Evolutionary conservation across 805 yeast species (phyloP), one percentile per base, ranked within the genome.

Genomic region (Saccharomyces jurei): DNA sequence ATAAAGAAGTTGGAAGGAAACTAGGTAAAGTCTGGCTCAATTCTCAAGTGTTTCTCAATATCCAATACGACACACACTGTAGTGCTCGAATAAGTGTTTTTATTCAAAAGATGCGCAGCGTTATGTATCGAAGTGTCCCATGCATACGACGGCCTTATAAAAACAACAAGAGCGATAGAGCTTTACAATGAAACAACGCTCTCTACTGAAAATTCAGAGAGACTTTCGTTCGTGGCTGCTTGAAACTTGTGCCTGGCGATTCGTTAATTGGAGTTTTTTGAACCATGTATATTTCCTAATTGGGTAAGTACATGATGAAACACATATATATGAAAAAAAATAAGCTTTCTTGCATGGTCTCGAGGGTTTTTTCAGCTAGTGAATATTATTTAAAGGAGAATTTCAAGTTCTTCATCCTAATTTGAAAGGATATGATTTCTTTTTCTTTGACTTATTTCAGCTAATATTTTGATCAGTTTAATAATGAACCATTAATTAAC

Each of bases 301-400:
- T 41, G 14, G 60, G 67, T 46, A 52, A 61, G 53, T 58, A 62
- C 64, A 61, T 60, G 64, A 60, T 60, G 62, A 57, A 31, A 31
- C 22, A 21, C 46, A 31, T 32, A 36, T 36, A 22, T n/a, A n/a
- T n/a, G n/a, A n/a, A 31, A 36, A 36, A 17, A 36, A 17, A 36
- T 17, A 36, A 36, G 25, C 25, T 36, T 36, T 36, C 10, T 17
- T n/a, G 10, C 44, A 36, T 36, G 17, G 13, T 31, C 21, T 36
- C 44, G 25, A 36, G 44, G 25, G 6, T 36, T 17, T 17, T 21
- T 36, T 17, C 22, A 4, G 25, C 17, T 8, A 6, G 11, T 17
- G 44, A 22, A 17, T 36, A n/a, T 11, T 36, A 36, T 36, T 36
- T 36, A 36, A 36, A 36, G 44, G 10, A 36, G 25, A 17, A 6